Evolutionary conservation across 805 yeast species (phyloP), one percentile per base, ranked within the genome.

Genomic region (Schizosaccharomyces japonicus): DNA sequence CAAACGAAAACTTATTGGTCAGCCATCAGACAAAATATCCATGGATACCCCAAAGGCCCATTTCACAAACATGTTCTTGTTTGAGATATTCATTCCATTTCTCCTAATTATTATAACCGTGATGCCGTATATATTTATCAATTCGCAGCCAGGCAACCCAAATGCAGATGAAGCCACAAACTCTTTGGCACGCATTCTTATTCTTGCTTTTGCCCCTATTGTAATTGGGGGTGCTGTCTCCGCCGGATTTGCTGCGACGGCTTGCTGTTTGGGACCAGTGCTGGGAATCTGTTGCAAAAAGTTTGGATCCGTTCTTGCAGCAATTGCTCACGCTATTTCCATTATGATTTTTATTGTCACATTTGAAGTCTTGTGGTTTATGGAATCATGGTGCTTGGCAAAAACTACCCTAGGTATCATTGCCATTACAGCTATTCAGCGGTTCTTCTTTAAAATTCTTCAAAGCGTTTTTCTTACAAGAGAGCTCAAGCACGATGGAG

Each of bases 181-280:
- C 58, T 71, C 87, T 0, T 56, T 80, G 0, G 52, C 78, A 10
- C 67, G 95, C 49, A 60, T 87, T 29, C 56, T 70, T 2, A 62
- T 83, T 49, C 57, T 66, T 49, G 51, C 95, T 3, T 67, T 87
- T 57, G 96, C 80, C 48, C 99, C 99, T 52, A 79, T 90, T 61
- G 93, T 67, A 30, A 73, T 87, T 62, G 79, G 90, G 62, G 73
- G 83, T 63, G 98, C 94, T 70, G 78, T 76, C 29, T 66, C 85
- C 54, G 72, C 71, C 57, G 71, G 79, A 54, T 73, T 87, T 65
- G 69, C 80, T 57, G 82, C 74, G 56, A 60, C 84, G 64, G 80
- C 95, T 11, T 90, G 98, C 67, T 90, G 95, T 71, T 82, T 94
- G 26, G 99, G 99, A 62, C 98, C 99, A 56, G 57, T 90, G 60